Conservation (phyloP, 306 rosid genomes). For the Pueraria montana region DNA sequence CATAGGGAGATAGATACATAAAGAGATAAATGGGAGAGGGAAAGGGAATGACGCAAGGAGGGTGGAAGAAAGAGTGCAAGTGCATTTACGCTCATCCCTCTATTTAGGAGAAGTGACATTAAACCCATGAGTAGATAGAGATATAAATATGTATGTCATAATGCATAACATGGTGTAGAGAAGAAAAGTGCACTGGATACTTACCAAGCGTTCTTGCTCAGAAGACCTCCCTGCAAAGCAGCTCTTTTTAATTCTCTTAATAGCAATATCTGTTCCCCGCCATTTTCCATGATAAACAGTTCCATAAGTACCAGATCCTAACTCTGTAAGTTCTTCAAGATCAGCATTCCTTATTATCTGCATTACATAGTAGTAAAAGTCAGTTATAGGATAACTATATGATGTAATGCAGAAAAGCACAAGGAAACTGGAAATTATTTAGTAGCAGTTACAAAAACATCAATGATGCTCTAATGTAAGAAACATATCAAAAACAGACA, state of each 20-base stretch:
- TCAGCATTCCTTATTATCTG: slow-evolving; percentile 85
- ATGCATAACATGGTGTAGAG: not conserved
- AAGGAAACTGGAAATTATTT: slow-evolving; percentile 5
- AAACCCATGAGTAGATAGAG: slow-evolving; percentile 15
- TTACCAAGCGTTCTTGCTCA: slow-evolving; percentile 90
- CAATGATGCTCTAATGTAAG: slow-evolving; percentile 14
- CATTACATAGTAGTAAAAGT: slow-evolving; percentile 28
- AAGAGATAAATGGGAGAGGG: not conserved
- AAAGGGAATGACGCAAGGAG: not conserved
- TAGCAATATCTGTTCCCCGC: slow-evolving; percentile 98
- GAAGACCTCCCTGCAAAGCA: slow-evolving; percentile 86
- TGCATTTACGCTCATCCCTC: slow-evolving; percentile 11
- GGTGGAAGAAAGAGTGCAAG: slow-evolving; percentile 16
- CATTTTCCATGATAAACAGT: slow-evolving; percentile 98
- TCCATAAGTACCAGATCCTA: slow-evolving; percentile 97
- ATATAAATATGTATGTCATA: slow-evolving; percentile 21
- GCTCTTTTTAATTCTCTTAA: slow-evolving; percentile 90
- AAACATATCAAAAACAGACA: slow-evolving; percentile 14
- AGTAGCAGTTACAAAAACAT: slow-evolving; percentile 3
- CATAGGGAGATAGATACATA: not conserved
- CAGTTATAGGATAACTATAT: slow-evolving; percentile 16
- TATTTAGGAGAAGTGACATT: slow-evolving; percentile 8
- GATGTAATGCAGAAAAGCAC: slow-evolving; percentile 27
- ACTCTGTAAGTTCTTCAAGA: slow-evolving; percentile 88
- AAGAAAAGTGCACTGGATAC: slow-evolving; percentile 50